Evolutionary conservation across 441 rosid species (phyloP).

Genomic region (Sinapis alba): DNA sequence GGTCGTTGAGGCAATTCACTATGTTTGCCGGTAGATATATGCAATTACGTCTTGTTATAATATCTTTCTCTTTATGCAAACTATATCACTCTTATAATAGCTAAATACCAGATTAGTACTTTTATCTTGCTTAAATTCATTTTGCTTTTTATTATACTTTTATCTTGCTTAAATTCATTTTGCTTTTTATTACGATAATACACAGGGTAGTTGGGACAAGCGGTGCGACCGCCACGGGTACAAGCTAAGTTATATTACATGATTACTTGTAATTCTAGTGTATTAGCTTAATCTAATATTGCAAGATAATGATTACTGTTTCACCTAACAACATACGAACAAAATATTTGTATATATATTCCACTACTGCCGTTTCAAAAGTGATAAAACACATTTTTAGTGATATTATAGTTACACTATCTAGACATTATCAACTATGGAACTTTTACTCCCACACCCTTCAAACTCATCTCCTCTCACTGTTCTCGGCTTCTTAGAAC

Average conservation of each 20-base stretch:
- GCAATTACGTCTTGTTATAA: not conserved
- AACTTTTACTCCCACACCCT: slow-evolving; percentile 26
- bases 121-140: not conserved
- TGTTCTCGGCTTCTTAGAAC: slow-evolving; percentile 53
- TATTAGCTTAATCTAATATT: slow-evolving; percentile 9
- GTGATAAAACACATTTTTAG: not conserved
- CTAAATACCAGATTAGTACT: not conserved
- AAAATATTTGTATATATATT: not conserved
- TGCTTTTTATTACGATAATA: not conserved
- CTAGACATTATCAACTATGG: not conserved
- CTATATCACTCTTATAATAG: not conserved
- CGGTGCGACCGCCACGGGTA: too few species aligned
- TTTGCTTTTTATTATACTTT: not conserved
- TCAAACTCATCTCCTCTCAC: slow-evolving; percentile 55
- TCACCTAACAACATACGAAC: not conserved
- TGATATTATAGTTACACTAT: not conserved
- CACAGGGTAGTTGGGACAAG: too few species aligned
- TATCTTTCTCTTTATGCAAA: not conserved
- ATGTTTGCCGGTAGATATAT: not conserved
- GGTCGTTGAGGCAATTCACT: not conserved
- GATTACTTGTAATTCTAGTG: not conserved
- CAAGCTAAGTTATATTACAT: not conserved
- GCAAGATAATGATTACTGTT: slow-evolving; percentile 4
- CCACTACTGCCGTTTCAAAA: not conserved
- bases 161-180: not conserved